Conservation (phyloP, 495 filamentous ascomycete species). For the Neurospora sp. region DNA sequence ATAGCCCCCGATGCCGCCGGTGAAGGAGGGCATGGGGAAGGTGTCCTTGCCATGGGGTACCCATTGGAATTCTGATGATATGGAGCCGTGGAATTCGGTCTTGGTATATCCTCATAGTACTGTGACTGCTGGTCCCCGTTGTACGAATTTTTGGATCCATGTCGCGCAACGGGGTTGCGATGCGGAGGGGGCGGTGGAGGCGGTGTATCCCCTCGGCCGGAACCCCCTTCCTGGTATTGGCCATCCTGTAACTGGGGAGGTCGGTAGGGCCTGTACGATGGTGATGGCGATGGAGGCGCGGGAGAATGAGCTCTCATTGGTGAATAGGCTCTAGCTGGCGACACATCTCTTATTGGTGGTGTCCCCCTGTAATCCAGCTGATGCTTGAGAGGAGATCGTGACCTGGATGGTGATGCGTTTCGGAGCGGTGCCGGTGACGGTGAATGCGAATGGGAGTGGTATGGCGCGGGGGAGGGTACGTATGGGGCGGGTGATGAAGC, state of each 20-base stretch:
- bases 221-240: constrained; percentile 2
- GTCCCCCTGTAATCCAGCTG: constrained; percentile 9
- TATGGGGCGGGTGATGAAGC: constrained; percentile 19
- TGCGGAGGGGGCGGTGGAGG: constrained; percentile 48
- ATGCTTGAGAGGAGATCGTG: not conserved
- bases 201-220: constrained; percentile 29
- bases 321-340: not conserved
- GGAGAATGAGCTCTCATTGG: not conserved
- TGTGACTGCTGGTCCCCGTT: constrained; percentile 11
- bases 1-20: constrained; percentile 49
- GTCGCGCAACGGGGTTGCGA: constrained; percentile 22
- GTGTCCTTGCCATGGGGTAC: constrained; percentile 40
- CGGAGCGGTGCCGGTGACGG: constrained; percentile 10
- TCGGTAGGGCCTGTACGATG: constrained; percentile 35
- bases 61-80: constrained; percentile 17
- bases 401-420: not conserved
- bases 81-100: constrained; percentile 18
- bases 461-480: constrained; percentile 18
- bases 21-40: constrained; percentile 51
- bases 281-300: constrained; percentile 26
- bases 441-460: constrained; percentile 10
- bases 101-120: constrained; percentile 11
- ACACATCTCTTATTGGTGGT: not conserved
- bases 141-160: constrained; percentile 13
- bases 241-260: constrained; percentile 17